phyloP scores from a whole-genome alignment of 768 basidiomycete species.

The Pilatotrama ljubarskyi region DNA sequence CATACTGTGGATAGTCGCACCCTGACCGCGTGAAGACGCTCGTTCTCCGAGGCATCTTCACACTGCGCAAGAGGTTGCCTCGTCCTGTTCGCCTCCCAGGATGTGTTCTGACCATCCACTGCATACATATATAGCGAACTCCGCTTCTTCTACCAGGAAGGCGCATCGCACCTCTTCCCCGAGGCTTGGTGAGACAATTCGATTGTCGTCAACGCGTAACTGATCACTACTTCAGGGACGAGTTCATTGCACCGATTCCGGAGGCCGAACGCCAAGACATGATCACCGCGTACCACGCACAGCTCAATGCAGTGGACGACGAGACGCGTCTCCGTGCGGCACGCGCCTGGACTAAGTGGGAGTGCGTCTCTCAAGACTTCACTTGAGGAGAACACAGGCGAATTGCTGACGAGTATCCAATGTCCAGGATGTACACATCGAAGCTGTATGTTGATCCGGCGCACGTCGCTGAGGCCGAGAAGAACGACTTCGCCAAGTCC shows the following conservation, averaged over 20 bases:
- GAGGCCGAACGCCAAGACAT: slow-evolving; percentile 78
- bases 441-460: slow-evolving; percentile 69
- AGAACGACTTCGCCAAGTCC: slow-evolving; percentile 77
- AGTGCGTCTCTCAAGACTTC: slow-evolving; percentile 51
- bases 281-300: slow-evolving; percentile 80
- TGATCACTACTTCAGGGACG: slow-evolving; percentile 56
- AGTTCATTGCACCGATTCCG: slow-evolving; percentile 79
- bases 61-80: slow-evolving; percentile 69
- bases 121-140: slow-evolving; percentile 55
- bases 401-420: not conserved
- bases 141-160: slow-evolving; percentile 90
- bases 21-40: slow-evolving; percentile 80
- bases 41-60: slow-evolving; percentile 86
- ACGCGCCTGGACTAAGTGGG: slow-evolving; percentile 89
- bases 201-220: not conserved
- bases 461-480: slow-evolving; percentile 65
- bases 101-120: not conserved
- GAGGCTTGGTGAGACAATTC: slow-evolving; percentile 69
- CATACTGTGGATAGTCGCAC: slow-evolving; percentile 51
- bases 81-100: not conserved
- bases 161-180: slow-evolving; percentile 79
- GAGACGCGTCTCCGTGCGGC: slow-evolving; percentile 66
- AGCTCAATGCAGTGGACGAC: slow-evolving; percentile 72
- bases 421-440: slow-evolving; percentile 76
- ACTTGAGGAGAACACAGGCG: not conserved